Base-by-base conservation (phyloP, 1,284 basidiomycete species). In the Pseudozyma thailandica region DNA sequence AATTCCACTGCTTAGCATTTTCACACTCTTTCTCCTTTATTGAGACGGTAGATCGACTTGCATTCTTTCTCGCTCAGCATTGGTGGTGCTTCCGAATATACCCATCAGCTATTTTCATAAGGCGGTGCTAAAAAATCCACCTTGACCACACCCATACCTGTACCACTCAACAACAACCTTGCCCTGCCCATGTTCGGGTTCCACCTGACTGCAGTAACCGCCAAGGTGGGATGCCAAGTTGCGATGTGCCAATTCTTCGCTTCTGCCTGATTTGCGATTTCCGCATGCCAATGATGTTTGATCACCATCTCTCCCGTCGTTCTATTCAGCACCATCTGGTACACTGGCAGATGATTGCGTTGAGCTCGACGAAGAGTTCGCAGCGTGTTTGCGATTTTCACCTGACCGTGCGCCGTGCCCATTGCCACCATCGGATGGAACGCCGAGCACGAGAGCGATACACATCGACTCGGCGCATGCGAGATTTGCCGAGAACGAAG, bases 401-500 rank as follows among this genome's bases (percentile, higher is more conserved):
- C 44, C 20, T 70, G 48, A 1, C 71, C 71, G 6, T 66, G 60
- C 3, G 65, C 64, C 0, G 39, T 50, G 0, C 50, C 64, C 26
- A 53, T 39, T 3, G 71, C 71, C 1, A 70, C 13, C 25, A 65
- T 50, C 2, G 71, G 71, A n/a, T 73, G 65, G 25, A 38, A 65
- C 0, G 25, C 1, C 0, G 56, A 54, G 0, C 33, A 8, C 0
- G 50, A 33, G 8, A 73, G 26, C 4, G 52, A 25, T 3, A 56
- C n/a, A 1, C 56, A 45, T 0, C 71, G 45, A 5, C 50, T 49
- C 1, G 60, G 51, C 0, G 64, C 31, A 27, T 50, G 28, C 4
- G 61, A 47, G 2, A 69, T 39, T n/a, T 27, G 16, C 1, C 71
- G 45, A 13, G 52, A 46, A 6, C 64, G 50, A 3, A 62, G 44